These are phyloP conservation scores for Leptodontidium sp. DNA, from an alignment of 2,329 filamentous ascomycete species.

Conservation along the genomic window DNA sequence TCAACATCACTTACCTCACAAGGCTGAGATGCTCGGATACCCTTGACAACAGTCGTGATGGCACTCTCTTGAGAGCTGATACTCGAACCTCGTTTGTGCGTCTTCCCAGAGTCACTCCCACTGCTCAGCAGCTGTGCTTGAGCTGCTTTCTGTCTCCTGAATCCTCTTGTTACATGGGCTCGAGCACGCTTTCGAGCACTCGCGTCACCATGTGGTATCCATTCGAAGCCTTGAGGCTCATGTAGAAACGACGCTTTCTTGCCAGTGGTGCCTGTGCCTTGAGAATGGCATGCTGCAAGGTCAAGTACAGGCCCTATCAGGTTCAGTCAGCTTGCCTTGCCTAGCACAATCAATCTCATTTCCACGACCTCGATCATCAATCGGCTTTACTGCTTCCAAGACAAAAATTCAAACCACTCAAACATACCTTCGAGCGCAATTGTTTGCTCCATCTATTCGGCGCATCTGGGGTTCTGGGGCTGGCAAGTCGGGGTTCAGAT, in stretches of 20 bases:
- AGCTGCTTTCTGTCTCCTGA: constrained; percentile 28
- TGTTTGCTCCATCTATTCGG: background rate
- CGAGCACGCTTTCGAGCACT: constrained; percentile 24
- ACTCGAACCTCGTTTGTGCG: background rate
- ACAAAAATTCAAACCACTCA: background rate
- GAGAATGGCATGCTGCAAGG: constrained; percentile 9
- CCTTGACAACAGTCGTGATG: background rate
- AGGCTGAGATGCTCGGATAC: background rate
- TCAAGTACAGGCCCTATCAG: constrained; percentile 8
- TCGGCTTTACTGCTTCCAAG: background rate
- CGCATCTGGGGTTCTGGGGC: background rate
- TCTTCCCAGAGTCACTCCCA: background rate
- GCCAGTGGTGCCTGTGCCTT: background rate
- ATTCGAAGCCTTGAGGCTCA: constrained; percentile 26
- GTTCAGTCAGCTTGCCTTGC: background rate
- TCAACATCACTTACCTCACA: background rate
- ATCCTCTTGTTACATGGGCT: constrained; percentile 32
- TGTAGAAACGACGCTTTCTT: background rate
- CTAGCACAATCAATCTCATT: background rate
- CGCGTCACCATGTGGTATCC: constrained; percentile 30
- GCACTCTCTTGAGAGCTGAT: background rate
- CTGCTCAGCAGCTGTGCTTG: constrained; percentile 20
- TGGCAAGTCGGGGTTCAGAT: background rate
- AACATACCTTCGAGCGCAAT: constrained; percentile 7
- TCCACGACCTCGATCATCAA: background rate